Conservation (phyloP, 495 filamentous ascomycete species). For the Chlorociboria aeruginascens region DNA sequence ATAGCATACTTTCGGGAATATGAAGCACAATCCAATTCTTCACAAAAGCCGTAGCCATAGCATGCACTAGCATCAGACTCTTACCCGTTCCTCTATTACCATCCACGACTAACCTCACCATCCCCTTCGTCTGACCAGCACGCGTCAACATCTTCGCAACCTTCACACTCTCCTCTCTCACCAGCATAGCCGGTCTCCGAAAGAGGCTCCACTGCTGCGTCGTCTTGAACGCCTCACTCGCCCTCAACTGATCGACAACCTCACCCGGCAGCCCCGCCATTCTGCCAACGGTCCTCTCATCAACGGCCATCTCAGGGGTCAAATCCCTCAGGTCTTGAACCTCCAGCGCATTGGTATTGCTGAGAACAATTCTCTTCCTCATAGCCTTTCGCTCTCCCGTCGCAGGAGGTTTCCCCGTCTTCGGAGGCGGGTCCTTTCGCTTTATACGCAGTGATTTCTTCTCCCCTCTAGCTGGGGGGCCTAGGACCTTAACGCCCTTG, state of each 20-base stretch:
- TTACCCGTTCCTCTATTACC: constrained; percentile 71
- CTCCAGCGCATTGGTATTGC: constrained; percentile 82
- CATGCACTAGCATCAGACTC: constrained; percentile 75
- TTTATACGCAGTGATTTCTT: constrained; percentile 31
- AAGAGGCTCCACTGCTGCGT: constrained; percentile 84
- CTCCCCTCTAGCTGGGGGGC: constrained; percentile 23
- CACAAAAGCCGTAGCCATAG: constrained; percentile 67
- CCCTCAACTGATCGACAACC: constrained; percentile 66
- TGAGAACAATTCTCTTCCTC: constrained; percentile 79
- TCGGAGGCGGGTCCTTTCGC: constrained; percentile 36
- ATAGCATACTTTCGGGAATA: constrained; percentile 70
- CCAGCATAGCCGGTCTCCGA: constrained; percentile 59
- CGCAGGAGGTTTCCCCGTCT: constrained; percentile 39
- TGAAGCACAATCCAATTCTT: constrained; percentile 83
- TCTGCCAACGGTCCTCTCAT: constrained; percentile 33
- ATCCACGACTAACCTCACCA: constrained; percentile 53
- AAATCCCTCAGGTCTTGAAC: constrained; percentile 54
- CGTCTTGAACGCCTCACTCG: constrained; percentile 79
- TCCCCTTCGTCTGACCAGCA: constrained; percentile 41
- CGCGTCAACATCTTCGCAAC: constrained; percentile 47
- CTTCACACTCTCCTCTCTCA: constrained; percentile 63
- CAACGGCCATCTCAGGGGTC: constrained; percentile 38
- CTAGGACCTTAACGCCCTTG: constrained; percentile 15
- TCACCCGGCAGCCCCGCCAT: constrained; percentile 58
- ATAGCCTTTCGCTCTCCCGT: constrained; percentile 76